Conservation (phyloP, 1,284 basidiomycete genomes). For the Athelia psychrophila region DNA sequence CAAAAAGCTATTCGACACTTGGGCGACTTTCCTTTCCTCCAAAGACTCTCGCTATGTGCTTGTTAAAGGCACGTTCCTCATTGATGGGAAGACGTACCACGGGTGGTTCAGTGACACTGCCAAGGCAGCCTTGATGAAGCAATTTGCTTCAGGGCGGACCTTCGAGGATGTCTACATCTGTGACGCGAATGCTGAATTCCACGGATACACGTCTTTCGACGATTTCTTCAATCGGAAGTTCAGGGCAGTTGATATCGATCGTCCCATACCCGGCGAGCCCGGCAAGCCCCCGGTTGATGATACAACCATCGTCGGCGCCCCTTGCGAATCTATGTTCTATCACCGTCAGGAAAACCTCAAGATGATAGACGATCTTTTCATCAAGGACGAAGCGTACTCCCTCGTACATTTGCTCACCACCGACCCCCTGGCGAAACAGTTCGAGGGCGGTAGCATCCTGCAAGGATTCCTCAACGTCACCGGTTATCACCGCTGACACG, state of each 20-base stretch:
- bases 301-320: conserved; percentile 28
- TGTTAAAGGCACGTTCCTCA: conserved; percentile 6
- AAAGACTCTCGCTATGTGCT: conserved; percentile 30
- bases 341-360: conserved; percentile 19
- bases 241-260: conserved; percentile 21
- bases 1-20: conserved; percentile 22
- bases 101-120: conserved; percentile 34
- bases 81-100: conserved; percentile 6
- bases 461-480: conserved; percentile 38
- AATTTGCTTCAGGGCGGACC: conserved; percentile 26
- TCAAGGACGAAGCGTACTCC: conserved; percentile 40
- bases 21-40: conserved; percentile 31
- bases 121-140: conserved; percentile 8
- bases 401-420: conserved; percentile 34
- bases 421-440: conserved; percentile 17
- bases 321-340: conserved; percentile 11
- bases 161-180: conserved; percentile 32
- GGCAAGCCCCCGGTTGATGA: no score
- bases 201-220: conserved; percentile 37
- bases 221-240: conserved; percentile 36
- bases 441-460: conserved; percentile 37
- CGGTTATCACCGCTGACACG: conserved; percentile 39
- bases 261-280: conserved; percentile 26
- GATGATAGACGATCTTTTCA: conserved; percentile 30
- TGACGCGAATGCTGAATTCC: conserved; percentile 26